These are phyloP conservation scores for Tubosaeta sp. DNA, from an alignment of 768 basidiomycete species.

Conservation along the genomic window DNA sequence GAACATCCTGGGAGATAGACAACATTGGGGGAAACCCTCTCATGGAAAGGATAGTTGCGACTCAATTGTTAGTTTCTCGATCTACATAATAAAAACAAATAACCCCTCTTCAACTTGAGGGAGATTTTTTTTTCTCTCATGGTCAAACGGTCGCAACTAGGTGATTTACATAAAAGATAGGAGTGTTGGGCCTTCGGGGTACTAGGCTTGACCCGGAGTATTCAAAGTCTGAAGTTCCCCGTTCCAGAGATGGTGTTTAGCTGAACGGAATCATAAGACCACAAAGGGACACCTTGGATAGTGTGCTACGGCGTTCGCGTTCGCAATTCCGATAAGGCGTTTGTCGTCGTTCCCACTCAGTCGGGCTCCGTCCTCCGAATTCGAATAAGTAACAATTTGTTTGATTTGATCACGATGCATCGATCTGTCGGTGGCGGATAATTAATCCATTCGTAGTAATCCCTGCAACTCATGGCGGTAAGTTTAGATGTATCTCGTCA, in stretches of 20 bases:
- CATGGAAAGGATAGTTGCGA: too few species aligned
- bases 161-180: too few species aligned
- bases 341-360: too few species aligned
- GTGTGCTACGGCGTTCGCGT: background rate
- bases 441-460: background rate
- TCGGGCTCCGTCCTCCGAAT: background rate
- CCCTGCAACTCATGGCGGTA: background rate
- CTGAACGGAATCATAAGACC: background rate
- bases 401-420: background rate
- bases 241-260: background rate
- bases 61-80: background rate
- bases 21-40: background rate
- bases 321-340: too few species aligned
- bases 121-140: background rate
- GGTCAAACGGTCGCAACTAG: too few species aligned
- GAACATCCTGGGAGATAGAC: background rate
- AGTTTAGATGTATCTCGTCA: too few species aligned
- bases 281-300: constrained; percentile 4
- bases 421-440: background rate
- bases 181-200: background rate
- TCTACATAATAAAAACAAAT: background rate
- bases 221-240: background rate
- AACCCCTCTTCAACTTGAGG: background rate
- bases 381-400: background rate
- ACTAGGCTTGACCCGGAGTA: too few species aligned